Conservation (phyloP, 768 basidiomycete genomes). For the Collybiopsis confluens region DNA sequence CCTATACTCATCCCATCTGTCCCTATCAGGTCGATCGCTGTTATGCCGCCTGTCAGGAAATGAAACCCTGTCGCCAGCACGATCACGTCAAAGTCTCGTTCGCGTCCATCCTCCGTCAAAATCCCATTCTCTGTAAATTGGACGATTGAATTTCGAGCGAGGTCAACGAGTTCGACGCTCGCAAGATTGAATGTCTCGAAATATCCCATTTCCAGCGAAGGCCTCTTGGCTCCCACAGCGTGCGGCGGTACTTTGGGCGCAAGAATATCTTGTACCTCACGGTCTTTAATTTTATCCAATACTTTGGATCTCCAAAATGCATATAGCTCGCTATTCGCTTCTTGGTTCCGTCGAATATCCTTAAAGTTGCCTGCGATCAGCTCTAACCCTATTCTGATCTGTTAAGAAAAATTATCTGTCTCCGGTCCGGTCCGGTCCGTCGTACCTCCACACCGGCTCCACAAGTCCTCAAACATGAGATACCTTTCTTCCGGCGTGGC, state of each 20-base stretch:
- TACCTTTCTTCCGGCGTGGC: slow-evolving; percentile 18
- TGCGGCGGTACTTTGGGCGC: slow-evolving; percentile 19
- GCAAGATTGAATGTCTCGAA: slow-evolving; percentile 21
- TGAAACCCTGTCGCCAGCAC: slow-evolving; percentile 22
- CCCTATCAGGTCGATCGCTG: slow-evolving; percentile 19
- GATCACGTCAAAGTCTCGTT: slow-evolving; percentile 19
- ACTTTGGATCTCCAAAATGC: slow-evolving; percentile 22
- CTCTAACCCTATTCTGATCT: too few species aligned
- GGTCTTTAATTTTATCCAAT: slow-evolving; percentile 13
- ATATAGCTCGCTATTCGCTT: slow-evolving; percentile 21
- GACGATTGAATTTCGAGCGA: slow-evolving; percentile 17
- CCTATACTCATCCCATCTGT: slow-evolving; percentile 13
- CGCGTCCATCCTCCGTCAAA: slow-evolving; percentile 15
- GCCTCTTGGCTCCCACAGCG: slow-evolving; percentile 18
- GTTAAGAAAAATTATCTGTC: too few species aligned
- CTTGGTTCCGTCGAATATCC: slow-evolving; percentile 14
- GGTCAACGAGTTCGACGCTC: slow-evolving; percentile 18
- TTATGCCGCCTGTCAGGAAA: slow-evolving; percentile 19
- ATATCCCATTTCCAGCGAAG: slow-evolving; percentile 16
- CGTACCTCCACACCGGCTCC: slow-evolving; percentile 17
- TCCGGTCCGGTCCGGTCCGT: too few species aligned
- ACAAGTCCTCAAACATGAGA: slow-evolving; percentile 18
- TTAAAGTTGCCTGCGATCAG: slow-evolving; percentile 16
- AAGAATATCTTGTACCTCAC: slow-evolving; percentile 20
- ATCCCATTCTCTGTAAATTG: slow-evolving; percentile 18